Percentiles rank a stretch among this genome's conserved stretches.
These are phyloP conservation scores for Erodium moschatum DNA, from an alignment of 441 rosid species.

Conservation along the genomic window DNA sequence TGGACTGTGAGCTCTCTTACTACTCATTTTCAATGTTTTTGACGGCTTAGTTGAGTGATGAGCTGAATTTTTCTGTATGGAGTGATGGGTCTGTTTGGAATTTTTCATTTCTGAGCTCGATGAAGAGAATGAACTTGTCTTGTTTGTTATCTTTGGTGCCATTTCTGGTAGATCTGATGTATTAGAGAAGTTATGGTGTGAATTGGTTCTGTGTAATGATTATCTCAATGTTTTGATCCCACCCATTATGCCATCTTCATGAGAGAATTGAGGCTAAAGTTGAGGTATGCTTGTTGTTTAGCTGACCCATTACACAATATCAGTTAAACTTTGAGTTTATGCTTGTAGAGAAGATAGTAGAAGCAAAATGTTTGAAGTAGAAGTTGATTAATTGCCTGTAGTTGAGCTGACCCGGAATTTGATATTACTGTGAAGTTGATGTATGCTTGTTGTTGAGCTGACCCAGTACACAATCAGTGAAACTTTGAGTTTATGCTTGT, in stretches of 20 bases:
- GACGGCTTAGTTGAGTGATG: neutral
- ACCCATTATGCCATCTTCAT: neutral
- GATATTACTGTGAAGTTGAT: no score
- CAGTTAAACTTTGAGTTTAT: no score
- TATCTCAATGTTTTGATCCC: neutral
- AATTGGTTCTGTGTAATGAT: neutral
- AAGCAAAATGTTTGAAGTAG: no score
- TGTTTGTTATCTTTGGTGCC: neutral
- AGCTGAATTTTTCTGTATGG: neutral
- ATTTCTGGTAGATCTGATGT: neutral
- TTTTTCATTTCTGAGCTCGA: neutral
- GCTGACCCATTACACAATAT: no score
- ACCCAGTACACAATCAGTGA: no score
- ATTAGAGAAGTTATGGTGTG: neutral
- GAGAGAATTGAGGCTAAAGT: neutral
- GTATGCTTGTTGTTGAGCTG: no score
- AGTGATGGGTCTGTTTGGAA: neutral
- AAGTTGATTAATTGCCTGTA: no score
- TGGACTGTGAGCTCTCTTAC: slow-evolving; percentile 49
- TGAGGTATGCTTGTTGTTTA: no score
- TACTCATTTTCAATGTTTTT: neutral
- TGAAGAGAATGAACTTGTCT: neutral
- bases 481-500: no score
- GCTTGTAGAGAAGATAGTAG: no score
- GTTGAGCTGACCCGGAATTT: no score